phyloP scores from a whole-genome alignment of 768 basidiomycete genomes.

The Boletus rubropictus region DNA sequence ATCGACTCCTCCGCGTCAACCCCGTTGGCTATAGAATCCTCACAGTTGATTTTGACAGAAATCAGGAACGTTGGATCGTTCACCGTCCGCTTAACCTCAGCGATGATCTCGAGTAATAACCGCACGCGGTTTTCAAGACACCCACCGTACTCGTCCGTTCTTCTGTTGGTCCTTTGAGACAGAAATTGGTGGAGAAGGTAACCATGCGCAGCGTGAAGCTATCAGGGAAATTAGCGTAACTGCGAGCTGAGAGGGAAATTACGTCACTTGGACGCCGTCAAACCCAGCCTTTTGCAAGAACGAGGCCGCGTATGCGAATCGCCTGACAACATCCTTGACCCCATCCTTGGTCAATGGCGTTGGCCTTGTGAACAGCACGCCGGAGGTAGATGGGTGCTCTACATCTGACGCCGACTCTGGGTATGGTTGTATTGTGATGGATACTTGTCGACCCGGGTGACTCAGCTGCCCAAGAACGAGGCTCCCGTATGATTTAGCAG shows the following conservation, averaged over 20 bases:
- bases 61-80: conserved; percentile 25
- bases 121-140: conserved; percentile 45
- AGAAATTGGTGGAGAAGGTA: conserved; percentile 46
- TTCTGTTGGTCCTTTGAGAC: conserved; percentile 38
- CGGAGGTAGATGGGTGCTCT: conserved; percentile 31
- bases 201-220: conserved; percentile 43
- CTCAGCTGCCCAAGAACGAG: conserved; percentile 31
- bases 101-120: conserved; percentile 42
- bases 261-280: conserved; percentile 52
- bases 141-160: conserved; percentile 57
- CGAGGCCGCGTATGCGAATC: conserved; percentile 49
- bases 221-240: neutral
- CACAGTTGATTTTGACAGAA: conserved; percentile 32
- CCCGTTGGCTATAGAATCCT: conserved; percentile 27
- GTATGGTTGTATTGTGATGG: conserved; percentile 32
- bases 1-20: conserved; percentile 31
- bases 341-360: conserved; percentile 41
- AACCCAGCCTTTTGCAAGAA: conserved; percentile 57
- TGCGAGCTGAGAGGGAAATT: neutral
- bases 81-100: conserved; percentile 39
- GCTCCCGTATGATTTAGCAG: conserved; percentile 28
- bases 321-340: conserved; percentile 44
- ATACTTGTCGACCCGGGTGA: conserved; percentile 32
- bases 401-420: conserved; percentile 32
- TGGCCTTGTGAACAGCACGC: conserved; percentile 29